Conservation (phyloP, 139 green algal genomes). For the Micractinium sp. region DNA sequence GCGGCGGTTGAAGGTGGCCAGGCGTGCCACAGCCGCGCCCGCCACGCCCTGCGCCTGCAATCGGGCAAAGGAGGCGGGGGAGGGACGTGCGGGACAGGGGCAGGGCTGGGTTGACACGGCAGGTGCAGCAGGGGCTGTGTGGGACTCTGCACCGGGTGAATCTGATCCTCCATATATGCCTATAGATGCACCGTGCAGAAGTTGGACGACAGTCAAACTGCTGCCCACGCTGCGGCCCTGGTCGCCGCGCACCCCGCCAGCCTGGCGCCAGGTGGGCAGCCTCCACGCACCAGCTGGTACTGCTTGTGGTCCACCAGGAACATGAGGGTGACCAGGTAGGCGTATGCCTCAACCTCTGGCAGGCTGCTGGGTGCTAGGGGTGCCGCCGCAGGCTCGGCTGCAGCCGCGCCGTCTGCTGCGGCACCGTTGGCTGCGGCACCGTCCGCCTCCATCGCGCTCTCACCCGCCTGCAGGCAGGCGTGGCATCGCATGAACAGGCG, state of each 20-base stretch:
- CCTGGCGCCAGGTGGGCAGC: too few relatives aligned
- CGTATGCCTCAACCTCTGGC: constrained; percentile 91
- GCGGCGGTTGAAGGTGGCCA: constrained; percentile 84
- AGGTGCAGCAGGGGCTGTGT: neutral
- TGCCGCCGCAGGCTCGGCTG: neutral
- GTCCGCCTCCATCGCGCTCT: constrained; percentile 28
- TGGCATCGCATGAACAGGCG: neutral
- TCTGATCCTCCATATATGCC: neutral
- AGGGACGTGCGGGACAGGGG: too few relatives aligned
- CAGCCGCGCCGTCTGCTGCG: neutral
- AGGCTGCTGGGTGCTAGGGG: constrained; percentile 36
- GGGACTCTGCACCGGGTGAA: neutral
- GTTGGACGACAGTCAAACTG: too few relatives aligned
- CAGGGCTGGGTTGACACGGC: neutral
- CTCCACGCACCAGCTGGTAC: constrained; percentile 61
- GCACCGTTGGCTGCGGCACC: constrained; percentile 8
- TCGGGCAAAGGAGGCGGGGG: neutral
- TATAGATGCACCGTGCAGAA: too few relatives aligned
- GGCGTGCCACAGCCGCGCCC: constrained; percentile 57
- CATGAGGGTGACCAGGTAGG: constrained; percentile 82
- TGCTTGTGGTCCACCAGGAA: constrained; percentile 82
- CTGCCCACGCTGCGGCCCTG: too few relatives aligned
- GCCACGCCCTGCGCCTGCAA: constrained; percentile 45
- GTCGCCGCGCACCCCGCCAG: too few relatives aligned
- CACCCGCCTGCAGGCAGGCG: constrained; percentile 14